These are phyloP conservation scores for Cytospora piceicola DNA, from an alignment of 2,329 filamentous ascomycete genomes.

Conservation along the genomic window DNA sequence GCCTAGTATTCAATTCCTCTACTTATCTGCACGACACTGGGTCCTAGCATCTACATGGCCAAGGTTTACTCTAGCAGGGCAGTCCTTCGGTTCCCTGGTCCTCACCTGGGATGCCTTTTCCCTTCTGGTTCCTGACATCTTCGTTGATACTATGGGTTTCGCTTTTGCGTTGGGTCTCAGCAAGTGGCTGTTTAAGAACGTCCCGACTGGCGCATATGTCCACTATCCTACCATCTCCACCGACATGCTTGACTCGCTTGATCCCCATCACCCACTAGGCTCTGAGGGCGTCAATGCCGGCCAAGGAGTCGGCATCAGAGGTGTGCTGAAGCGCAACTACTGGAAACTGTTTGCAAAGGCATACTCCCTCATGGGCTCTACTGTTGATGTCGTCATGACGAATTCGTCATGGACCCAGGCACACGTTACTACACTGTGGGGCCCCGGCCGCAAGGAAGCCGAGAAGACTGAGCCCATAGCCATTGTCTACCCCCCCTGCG, in stretches of 20 bases:
- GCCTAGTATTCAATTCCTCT: constrained; percentile 84
- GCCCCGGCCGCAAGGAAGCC: constrained; percentile 54
- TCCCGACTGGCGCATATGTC: constrained; percentile 91
- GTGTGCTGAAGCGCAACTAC: constrained; percentile 75
- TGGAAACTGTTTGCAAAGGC: constrained; percentile 83
- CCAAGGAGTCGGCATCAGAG: constrained; percentile 72
- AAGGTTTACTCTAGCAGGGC: constrained; percentile 89
- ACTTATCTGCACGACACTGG: constrained; percentile 84
- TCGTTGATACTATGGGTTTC: constrained; percentile 98
- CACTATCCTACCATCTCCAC: constrained; percentile 99
- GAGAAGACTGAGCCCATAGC: constrained; percentile 59
- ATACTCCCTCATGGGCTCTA: constrained; percentile 81
- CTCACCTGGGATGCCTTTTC: constrained; percentile 91
- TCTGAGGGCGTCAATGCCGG: constrained; percentile 81
- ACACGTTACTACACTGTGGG: constrained; percentile 84
- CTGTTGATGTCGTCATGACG: constrained; percentile 93
- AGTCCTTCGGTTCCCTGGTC: constrained; percentile 85
- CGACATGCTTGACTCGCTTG: constrained; percentile 88
- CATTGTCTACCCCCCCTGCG: constrained; percentile 89
- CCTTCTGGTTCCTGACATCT: constrained; percentile 89
- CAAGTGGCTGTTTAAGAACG: constrained; percentile 76
- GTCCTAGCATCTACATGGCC: constrained; percentile 89
- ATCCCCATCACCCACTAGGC: constrained; percentile 62
- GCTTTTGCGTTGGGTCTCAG: constrained; percentile 84
- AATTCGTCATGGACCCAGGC: constrained; percentile 93